These are phyloP conservation scores for Codiaeum variegatum DNA, from an alignment of 441 rosid genomes.

Conservation along the genomic window DNA sequence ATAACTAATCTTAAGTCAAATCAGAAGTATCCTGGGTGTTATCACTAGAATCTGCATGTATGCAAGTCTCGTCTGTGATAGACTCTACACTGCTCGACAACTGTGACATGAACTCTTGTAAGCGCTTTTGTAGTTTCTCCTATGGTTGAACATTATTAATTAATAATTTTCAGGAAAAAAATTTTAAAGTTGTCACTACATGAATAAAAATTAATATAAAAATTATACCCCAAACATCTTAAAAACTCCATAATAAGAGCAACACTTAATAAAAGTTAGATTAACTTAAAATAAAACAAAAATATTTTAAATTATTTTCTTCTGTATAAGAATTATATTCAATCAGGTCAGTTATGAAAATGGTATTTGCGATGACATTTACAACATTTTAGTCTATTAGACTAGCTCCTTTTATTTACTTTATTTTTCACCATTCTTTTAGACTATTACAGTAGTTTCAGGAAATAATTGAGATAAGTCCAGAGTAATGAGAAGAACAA, in stretches of 20 bases:
- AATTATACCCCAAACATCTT: no score
- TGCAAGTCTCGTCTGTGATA: no score
- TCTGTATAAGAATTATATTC: not conserved
- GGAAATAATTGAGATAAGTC: not conserved
- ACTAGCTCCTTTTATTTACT: not conserved
- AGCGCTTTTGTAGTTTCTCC: no score
- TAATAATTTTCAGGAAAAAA: no score
- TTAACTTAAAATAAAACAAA: not conserved
- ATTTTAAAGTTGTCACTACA: no score
- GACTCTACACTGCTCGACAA: no score
- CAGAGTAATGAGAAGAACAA: not conserved
- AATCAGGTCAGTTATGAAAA: not conserved
- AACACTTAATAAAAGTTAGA: not conserved
- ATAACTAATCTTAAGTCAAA: no score
- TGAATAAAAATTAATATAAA: no score
- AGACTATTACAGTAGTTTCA: not conserved
- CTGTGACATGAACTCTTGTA: no score
- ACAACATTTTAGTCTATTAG: not conserved
- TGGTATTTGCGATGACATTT: not conserved
- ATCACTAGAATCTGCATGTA: no score
- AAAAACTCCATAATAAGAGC: not conserved
- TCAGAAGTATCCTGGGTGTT: no score
- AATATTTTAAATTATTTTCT: not conserved
- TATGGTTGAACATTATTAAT: no score
- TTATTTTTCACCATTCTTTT: not conserved